Evolutionary conservation across 352 stramenopile species (phyloP).

Genomic region (Phytophthora uliginosa): DNA sequence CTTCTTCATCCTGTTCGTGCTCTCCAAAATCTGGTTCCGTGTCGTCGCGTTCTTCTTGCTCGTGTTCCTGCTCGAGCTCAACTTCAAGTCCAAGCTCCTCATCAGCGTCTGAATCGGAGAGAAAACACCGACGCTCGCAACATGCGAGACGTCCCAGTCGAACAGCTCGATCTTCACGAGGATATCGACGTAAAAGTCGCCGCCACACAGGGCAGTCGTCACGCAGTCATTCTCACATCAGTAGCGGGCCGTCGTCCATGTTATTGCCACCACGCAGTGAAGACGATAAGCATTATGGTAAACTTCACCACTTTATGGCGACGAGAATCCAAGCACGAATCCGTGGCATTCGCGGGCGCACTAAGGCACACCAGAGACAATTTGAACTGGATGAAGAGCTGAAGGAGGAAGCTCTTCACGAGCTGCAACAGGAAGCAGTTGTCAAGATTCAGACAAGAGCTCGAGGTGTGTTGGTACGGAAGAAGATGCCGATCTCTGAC

Average conservation of each 20-base stretch:
- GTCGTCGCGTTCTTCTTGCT: slow-evolving; percentile 13
- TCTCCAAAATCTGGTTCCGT: slow-evolving; percentile 13
- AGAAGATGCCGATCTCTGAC: slow-evolving; percentile 33
- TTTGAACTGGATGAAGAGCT: slow-evolving; percentile 50
- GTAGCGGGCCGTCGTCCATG: slow-evolving; percentile 16
- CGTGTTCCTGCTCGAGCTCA: slow-evolving; percentile 30
- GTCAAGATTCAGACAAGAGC: slow-evolving; percentile 54
- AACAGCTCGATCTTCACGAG: slow-evolving; percentile 18
- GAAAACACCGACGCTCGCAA: slow-evolving; percentile 6
- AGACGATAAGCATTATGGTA: slow-evolving; percentile 24
- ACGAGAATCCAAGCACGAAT: slow-evolving; percentile 51
- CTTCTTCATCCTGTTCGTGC: slow-evolving; percentile 16
- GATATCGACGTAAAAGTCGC: background rate
- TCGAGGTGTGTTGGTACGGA: slow-evolving; percentile 45
- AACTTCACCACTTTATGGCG: slow-evolving; percentile 43
- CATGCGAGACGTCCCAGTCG: slow-evolving; percentile 4
- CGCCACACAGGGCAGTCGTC: slow-evolving; percentile 11
- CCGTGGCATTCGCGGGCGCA: slow-evolving; percentile 42
- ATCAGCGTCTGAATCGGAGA: slow-evolving; percentile 31
- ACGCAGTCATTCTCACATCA: slow-evolving; percentile 9
- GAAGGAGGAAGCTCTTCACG: slow-evolving; percentile 48
- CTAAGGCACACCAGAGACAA: slow-evolving; percentile 20
- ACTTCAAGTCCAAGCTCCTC: slow-evolving; percentile 29
- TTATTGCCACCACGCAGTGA: slow-evolving; percentile 13
- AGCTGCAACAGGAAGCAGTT: slow-evolving; percentile 45